phyloP scores from a whole-genome alignment of 306 rosid genomes.

The Trichosanthes cucumerina region DNA sequence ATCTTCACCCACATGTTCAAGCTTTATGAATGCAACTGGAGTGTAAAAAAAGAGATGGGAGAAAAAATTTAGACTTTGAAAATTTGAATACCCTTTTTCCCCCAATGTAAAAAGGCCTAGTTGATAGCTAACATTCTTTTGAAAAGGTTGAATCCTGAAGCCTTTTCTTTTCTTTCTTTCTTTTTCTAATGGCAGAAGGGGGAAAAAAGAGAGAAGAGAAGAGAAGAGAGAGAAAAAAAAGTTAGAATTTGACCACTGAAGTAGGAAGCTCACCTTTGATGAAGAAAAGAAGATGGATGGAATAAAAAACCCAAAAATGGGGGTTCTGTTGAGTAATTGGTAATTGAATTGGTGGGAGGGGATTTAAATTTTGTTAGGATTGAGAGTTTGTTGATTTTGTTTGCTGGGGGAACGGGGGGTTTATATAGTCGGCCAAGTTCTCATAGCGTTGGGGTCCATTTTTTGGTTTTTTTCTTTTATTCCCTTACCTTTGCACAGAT shows the following conservation, averaged over 20 bases:
- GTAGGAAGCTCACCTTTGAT: slow-evolving; percentile 5
- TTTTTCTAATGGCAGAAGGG: neutral
- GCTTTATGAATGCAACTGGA: slow-evolving; percentile 1
- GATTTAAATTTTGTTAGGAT: slow-evolving; percentile 10
- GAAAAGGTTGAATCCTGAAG: neutral
- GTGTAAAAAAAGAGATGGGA: slow-evolving; percentile 14
- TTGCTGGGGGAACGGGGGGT: slow-evolving; percentile 24
- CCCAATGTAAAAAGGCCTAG: neutral
- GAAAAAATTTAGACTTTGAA: neutral
- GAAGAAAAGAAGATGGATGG: neutral
- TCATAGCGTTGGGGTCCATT: slow-evolving; percentile 10
- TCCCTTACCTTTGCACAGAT: slow-evolving; percentile 23
- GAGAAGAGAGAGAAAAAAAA: neutral
- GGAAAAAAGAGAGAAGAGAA: neutral
- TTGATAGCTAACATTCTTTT: neutral
- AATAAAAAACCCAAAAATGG: neutral
- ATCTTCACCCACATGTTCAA: neutral
- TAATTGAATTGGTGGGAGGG: neutral
- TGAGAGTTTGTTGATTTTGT: slow-evolving; percentile 34
- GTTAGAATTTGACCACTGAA: neutral
- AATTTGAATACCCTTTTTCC: neutral
- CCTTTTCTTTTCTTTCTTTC: neutral
- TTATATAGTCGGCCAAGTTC: slow-evolving; percentile 41
- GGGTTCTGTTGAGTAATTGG: neutral
- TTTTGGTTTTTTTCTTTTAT: slow-evolving; percentile 27